Evolutionary conservation across 495 filamentous ascomycete genomes (phyloP), one percentile per base, ranked within the genome.

Genomic region (Evernia prunastri): DNA sequence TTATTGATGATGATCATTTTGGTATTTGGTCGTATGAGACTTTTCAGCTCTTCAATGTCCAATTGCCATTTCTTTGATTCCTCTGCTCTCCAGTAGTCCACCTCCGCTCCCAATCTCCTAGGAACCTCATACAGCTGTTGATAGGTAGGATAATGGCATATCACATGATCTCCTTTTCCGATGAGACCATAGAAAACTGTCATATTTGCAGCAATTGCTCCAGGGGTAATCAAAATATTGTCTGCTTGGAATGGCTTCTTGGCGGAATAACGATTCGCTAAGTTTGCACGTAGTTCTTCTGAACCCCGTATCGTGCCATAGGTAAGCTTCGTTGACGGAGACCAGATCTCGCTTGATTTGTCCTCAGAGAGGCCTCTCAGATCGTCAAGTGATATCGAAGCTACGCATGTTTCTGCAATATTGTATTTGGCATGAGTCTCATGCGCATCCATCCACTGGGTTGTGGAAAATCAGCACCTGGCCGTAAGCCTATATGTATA

Each of bases 131-230:
- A 96, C 0, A 96, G 81, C 69, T 96, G 91, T 69, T 94, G 89
- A 72, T 96, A 96, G 29, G 91, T 94, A 4, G 92, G 92, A 68
- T 91, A 88, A 61, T 96, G 89, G 70, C 89, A 95, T 60, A 96
- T 84, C 36, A 95, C 89, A 79, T 96, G 92, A 64, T 96, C 90
- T 3, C 89, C 91, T 0, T 88, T 87, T 0, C 86, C 86, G 3
- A 94, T 72, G 29, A 95, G 77, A 0, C 86, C 80, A 74, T 94
- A 95, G 27, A 95, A 79, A 7, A 87, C 69, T 4, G 93, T 74
- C 68, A 90, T 89, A 68, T 96, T 96, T 25, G 92, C 92, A 27
- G 86, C 81, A 51, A 96, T 96, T 29, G 90, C 92, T 1, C 92
- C 92, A 31, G 86, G 81, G 0, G 89, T 91, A 65, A 94, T 86